These are phyloP conservation scores for Nidula niveotomentosa DNA, from an alignment of 1,284 basidiomycete genomes.

Conservation along the genomic window DNA sequence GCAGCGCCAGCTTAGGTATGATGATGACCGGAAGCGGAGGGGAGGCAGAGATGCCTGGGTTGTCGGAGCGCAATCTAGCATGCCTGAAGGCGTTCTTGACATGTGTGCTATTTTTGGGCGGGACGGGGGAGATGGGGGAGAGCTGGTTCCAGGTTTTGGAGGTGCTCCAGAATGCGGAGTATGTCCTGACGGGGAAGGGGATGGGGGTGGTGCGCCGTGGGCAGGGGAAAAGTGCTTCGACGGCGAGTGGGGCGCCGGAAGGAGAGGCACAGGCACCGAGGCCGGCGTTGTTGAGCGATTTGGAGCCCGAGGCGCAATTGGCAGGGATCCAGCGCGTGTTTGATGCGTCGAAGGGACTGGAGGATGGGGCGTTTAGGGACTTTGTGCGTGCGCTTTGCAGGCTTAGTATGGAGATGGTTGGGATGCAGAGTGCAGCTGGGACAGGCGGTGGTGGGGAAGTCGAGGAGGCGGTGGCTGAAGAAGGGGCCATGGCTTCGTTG, in stretches of 20 bases:
- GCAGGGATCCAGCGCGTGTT: slow-evolving; percentile 78
- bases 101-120: slow-evolving; percentile 81
- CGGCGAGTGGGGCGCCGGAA: slow-evolving; percentile 7
- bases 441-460: slow-evolving; percentile 9
- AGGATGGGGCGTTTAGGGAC: slow-evolving; percentile 79
- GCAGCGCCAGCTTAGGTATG: slow-evolving; percentile 49
- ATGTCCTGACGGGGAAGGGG: slow-evolving; percentile 72
- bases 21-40: slow-evolving; percentile 46
- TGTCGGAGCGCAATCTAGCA: slow-evolving; percentile 89
- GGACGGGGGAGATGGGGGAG: slow-evolving; percentile 64
- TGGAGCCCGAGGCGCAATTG: slow-evolving; percentile 76
- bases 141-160: slow-evolving; percentile 94
- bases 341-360: slow-evolving; percentile 80
- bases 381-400: slow-evolving; percentile 85
- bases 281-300: slow-evolving; percentile 57
- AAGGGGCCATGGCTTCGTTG: slow-evolving; percentile 15
- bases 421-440: slow-evolving; percentile 62
- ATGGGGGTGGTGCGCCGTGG: slow-evolving; percentile 21
- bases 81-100: slow-evolving; percentile 85
- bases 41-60: slow-evolving; percentile 74
- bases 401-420: slow-evolving; percentile 87
- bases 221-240: slow-evolving; percentile 15
- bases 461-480: neutral
- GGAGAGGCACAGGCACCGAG: neutral
- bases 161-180: slow-evolving; percentile 90